Evolutionary conservation across 768 basidiomycete genomes (phyloP), one percentile per base, ranked within the genome.

Genomic region (Amanita inopinata): DNA sequence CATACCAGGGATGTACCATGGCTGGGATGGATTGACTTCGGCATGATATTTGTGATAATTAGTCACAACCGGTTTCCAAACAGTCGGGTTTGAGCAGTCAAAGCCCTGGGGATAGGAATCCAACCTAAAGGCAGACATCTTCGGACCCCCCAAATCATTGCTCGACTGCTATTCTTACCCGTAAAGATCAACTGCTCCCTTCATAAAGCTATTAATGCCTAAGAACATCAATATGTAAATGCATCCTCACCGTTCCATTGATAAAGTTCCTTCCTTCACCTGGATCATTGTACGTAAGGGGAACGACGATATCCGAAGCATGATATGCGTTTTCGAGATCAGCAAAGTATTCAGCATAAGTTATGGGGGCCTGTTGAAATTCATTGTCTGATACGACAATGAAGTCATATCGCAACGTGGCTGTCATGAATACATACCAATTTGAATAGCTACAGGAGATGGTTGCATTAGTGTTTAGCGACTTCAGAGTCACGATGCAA

Each of bases 51-150:
- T 54, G 41, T 79, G 70, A 51, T 86, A 87, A 48, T 69, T 74
- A 1, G 73, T 72, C 0, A 64, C 63, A n/a, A 89, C 73, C 2
- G 72, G 72, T 9, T 54, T 70, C 88, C 87, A 90, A 0, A 47
- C 54, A 1, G 64, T 63, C 2, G 87, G 83, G 47, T 82, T 71
- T 0, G 83, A 83, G 55, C 87, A 90, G 52, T 90, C 86, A 51
- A 86, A 89, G 0, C 71, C 65, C 65, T 88, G 83, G 1, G 84
- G 83, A 47, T 88, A 88, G 0, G 74, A 70, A 52, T 87, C 86
- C 45, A 79, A 53, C 11, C 74, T 74, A 40, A 27, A 45, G 20
- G 30, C 14, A 14, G 14, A 27, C 22, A 1, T 35, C 43, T n/a
- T n/a, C n/a, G n/a, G n/a, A n/a, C n/a, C n/a, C n/a, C n/a, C n/a